A percentile compares a stretch with the other conserved stretches of the same genome.
phyloP scores from a whole-genome alignment of 225 moss, liverwort and hornwort species.

The Pseudoscleropodium purum region DNA sequence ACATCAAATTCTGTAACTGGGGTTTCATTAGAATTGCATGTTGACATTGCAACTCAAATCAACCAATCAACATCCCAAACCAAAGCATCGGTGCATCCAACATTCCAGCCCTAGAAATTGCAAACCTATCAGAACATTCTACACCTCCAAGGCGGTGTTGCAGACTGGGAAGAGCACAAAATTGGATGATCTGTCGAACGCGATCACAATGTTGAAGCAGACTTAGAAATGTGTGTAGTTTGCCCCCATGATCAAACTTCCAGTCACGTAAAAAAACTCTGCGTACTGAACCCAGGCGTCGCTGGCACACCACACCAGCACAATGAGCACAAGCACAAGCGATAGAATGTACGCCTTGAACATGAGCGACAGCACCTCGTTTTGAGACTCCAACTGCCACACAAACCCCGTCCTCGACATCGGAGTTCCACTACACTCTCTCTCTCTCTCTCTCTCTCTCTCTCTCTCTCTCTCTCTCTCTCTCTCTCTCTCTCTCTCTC shows the following conservation, averaged over 20 bases:
- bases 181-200: not conserved
- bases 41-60: not conserved
- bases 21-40: not conserved
- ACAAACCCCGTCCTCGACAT: constrained; percentile 2
- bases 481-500: not conserved
- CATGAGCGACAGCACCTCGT: constrained; percentile 23
- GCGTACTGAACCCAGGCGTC: constrained; percentile 24
- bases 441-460: not conserved
- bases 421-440: not conserved
- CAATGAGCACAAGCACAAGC: constrained; percentile 10
- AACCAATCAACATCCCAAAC: not conserved
- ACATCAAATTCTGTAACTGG: not conserved
- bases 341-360: constrained; percentile 25
- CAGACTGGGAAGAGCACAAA: not conserved
- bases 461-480: not conserved
- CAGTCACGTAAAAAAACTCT: constrained; percentile 6
- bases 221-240: constrained; percentile 1
- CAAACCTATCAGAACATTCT: not conserved
- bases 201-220: not conserved
- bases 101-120: not conserved
- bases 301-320: constrained; percentile 13
- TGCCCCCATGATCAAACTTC: not conserved
- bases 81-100: not conserved
- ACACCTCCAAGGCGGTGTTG: not conserved
- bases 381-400: constrained; percentile 1